Conservation (phyloP, 805 yeast species). For the Clavispora phyllophila region DNA sequence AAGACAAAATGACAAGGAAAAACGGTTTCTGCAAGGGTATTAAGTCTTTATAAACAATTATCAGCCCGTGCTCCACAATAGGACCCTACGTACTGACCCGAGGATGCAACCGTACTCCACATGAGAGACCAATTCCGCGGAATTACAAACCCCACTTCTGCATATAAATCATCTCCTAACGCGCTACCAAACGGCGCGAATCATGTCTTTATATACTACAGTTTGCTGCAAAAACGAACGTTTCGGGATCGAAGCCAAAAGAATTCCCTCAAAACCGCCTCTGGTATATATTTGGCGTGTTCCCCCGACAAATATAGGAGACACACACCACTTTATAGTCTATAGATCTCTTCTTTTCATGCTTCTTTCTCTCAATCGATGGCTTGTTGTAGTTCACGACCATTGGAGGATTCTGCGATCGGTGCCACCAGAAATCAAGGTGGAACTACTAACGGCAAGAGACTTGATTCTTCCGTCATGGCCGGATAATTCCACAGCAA, state of each 20-base stretch:
- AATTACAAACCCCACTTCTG: neutral
- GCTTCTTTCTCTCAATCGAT: neutral
- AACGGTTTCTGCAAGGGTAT: neutral
- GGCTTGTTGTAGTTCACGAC: constrained; percentile 1
- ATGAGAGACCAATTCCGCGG: neutral
- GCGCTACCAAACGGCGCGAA: neutral
- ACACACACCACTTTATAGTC: neutral
- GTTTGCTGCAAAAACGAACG: neutral
- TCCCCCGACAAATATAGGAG: no score
- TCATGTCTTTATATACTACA: neutral
- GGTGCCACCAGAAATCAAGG: constrained; percentile 46
- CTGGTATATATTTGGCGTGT: neutral
- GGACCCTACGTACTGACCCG: neutral
- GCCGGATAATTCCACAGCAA: constrained; percentile 28
- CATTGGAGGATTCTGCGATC: constrained; percentile 19
- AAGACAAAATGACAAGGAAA: no score
- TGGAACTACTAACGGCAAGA: constrained; percentile 26
- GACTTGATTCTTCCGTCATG: constrained; percentile 49
- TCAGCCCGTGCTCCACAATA: neutral
- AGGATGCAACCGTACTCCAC: neutral
- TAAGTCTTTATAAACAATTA: neutral
- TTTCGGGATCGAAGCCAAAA: neutral
- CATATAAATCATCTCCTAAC: no score
- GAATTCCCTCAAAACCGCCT: neutral
- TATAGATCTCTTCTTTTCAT: neutral